Evolutionary conservation across 352 stramenopile species (phyloP).

Genomic region (Phytophthora palmivora): DNA sequence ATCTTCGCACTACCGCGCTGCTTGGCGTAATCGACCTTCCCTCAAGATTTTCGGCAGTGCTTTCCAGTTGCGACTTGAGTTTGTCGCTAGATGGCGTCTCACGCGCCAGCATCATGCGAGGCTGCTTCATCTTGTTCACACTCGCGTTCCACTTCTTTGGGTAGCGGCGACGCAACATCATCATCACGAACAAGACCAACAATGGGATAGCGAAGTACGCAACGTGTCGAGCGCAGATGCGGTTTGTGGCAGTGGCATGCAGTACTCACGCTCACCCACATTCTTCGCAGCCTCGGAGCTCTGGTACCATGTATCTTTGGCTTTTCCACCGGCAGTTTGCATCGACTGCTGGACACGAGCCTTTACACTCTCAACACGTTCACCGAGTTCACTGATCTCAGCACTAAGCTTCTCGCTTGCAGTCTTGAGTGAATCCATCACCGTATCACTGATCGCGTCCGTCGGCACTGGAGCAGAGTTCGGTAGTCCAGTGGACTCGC

Average conservation of each 20-base stretch:
- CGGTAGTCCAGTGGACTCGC: conserved; percentile 24
- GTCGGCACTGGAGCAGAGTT: conserved; percentile 24
- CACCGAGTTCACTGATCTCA: conserved; percentile 36
- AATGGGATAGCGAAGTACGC: conserved; percentile 51
- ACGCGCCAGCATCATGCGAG: conserved; percentile 52
- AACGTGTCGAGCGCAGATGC: conserved; percentile 57
- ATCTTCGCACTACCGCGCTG: conserved; percentile 44
- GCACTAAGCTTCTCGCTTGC: conserved; percentile 49
- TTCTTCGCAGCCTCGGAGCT: conserved; percentile 59
- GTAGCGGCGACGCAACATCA: conserved; percentile 64
- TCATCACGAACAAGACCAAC: conserved; percentile 40
- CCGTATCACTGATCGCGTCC: conserved; percentile 31
- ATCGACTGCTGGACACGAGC: conserved; percentile 62
- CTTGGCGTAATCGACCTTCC: conserved; percentile 46
- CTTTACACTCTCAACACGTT: conserved; percentile 55
- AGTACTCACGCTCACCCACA: conserved; percentile 56
- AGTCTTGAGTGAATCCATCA: conserved; percentile 42
- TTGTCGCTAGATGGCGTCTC: conserved; percentile 49
- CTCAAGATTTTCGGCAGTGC: conserved; percentile 19
- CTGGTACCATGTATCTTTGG: conserved; percentile 63
- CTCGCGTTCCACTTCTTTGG: conserved; percentile 70
- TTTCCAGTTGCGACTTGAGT: conserved; percentile 33
- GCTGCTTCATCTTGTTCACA: conserved; percentile 57
- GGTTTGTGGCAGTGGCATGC: conserved; percentile 48
- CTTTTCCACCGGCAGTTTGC: conserved; percentile 39